phyloP scores from a whole-genome alignment of 345 rosid genomes.

The rapeseed (Brassica napus) region DNA sequence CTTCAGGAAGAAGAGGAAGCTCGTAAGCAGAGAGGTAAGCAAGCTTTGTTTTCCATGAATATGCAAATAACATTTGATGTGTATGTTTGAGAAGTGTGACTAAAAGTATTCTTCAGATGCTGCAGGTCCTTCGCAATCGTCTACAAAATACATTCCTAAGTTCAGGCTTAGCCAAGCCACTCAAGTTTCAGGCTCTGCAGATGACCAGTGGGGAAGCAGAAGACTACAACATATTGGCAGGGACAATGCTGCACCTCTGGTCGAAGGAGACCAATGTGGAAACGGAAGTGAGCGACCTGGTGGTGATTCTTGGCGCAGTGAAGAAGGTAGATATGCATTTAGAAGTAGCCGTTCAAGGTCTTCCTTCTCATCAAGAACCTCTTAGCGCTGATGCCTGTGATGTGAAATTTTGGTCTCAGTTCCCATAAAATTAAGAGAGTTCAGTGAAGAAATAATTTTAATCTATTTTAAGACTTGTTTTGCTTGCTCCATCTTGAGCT shows the following conservation, averaged over 20 bases:
- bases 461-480: neutral
- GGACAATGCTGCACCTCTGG: constrained; percentile 26
- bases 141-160: neutral
- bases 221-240: constrained; percentile 28
- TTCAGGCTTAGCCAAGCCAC: neutral
- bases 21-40: constrained; percentile 67
- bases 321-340: constrained; percentile 28
- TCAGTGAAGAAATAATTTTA: neutral
- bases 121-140: neutral
- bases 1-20: constrained; percentile 88
- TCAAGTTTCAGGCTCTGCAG: constrained; percentile 42
- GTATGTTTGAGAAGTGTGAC: neutral
- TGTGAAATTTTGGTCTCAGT: neutral
- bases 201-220: constrained; percentile 54
- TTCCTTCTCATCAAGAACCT: neutral
- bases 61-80: constrained; percentile 1
- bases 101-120: neutral
- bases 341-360: neutral
- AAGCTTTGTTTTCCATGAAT: neutral
- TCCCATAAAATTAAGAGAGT: neutral
- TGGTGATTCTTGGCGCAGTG: constrained; percentile 57
- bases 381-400: neutral
- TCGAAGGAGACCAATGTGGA: constrained; percentile 52
- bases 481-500: neutral
- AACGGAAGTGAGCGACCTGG: constrained; percentile 49